Percentiles rank a stretch among this genome's conserved stretches.
These are phyloP conservation scores for Cubamyces lactineus DNA, from an alignment of 768 basidiomycete genomes.

Conservation along the genomic window DNA sequence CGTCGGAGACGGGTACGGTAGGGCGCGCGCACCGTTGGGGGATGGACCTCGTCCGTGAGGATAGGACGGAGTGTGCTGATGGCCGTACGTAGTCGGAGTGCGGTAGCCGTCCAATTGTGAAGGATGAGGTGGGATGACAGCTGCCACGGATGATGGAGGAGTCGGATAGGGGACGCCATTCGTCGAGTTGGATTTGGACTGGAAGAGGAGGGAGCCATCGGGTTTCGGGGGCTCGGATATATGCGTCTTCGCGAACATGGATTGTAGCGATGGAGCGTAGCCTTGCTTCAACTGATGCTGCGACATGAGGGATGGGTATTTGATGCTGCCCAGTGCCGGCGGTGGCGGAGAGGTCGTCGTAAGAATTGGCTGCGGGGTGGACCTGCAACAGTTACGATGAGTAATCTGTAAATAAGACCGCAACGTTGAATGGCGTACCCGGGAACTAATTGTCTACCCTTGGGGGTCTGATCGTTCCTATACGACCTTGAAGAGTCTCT, in stretches of 20 bases:
- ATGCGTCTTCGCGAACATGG: constrained; percentile 56
- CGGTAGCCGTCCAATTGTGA: constrained; percentile 24
- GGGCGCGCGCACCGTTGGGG: constrained; percentile 24
- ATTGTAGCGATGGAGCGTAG: constrained; percentile 75
- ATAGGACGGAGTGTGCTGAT: constrained; percentile 11
- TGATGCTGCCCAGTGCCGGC: constrained; percentile 48
- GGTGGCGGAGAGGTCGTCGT: constrained; percentile 77
- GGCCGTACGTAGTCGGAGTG: constrained; percentile 14
- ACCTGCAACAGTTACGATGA: constrained; percentile 13
- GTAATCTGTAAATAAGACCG: not conserved
- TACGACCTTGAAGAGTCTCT: constrained; percentile 14
- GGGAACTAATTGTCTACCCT: constrained; percentile 22
- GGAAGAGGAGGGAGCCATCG: constrained; percentile 51
- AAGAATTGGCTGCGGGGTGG: constrained; percentile 52
- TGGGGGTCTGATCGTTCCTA: constrained; percentile 31
- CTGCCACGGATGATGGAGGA: constrained; percentile 31
- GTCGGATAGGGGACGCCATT: constrained; percentile 37
- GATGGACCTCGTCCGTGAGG: constrained; percentile 28
- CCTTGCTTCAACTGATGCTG: constrained; percentile 79
- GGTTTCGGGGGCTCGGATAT: constrained; percentile 36
- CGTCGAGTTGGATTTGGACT: constrained; percentile 27
- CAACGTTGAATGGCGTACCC: constrained; percentile 16
- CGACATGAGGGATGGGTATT: constrained; percentile 77
- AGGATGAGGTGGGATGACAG: constrained; percentile 29
- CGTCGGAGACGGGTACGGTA: constrained; percentile 36